phyloP scores from a whole-genome alignment of 768 basidiomycete species.

The Heimioporus sp. region DNA sequence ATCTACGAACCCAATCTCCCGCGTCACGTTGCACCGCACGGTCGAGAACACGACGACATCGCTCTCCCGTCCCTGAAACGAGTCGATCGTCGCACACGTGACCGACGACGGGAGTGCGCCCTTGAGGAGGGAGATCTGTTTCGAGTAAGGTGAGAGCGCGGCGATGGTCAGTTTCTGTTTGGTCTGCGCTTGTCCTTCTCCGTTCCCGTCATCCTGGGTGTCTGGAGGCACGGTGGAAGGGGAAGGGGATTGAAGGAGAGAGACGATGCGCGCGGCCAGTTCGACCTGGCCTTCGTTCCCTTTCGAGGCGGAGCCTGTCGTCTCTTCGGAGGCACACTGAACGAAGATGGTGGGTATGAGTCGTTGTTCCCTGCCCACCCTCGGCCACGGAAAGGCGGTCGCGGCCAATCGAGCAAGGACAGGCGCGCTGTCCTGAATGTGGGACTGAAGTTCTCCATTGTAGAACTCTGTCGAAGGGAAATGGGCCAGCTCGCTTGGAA shows the following conservation, averaged over 20 bases:
- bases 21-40: constrained; percentile 56
- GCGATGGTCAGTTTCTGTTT: constrained; percentile 10
- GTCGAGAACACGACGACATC: constrained; percentile 66
- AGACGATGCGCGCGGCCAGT: constrained; percentile 46
- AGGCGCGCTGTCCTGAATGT: constrained; percentile 36
- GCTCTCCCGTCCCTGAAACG: constrained; percentile 67
- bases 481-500: constrained; percentile 51
- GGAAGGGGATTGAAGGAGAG: constrained; percentile 32
- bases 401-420: constrained; percentile 36
- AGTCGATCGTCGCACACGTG: constrained; percentile 28
- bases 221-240: neutral
- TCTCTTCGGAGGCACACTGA: constrained; percentile 57
- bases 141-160: constrained; percentile 55
- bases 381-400: constrained; percentile 61
- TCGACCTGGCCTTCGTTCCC: constrained; percentile 59
- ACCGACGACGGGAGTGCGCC: constrained; percentile 29
- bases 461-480: constrained; percentile 70
- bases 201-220: neutral
- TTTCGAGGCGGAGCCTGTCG: constrained; percentile 56
- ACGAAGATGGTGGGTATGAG: constrained; percentile 57
- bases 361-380: constrained; percentile 15
- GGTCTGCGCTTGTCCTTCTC: neutral
- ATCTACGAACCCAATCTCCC: constrained; percentile 66
- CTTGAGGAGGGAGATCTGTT: constrained; percentile 50
- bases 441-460: constrained; percentile 49